These are phyloP conservation scores for Colletotrichum coccodes DNA, from an alignment of 2,329 filamentous ascomycete genomes.

Conservation along the genomic window DNA sequence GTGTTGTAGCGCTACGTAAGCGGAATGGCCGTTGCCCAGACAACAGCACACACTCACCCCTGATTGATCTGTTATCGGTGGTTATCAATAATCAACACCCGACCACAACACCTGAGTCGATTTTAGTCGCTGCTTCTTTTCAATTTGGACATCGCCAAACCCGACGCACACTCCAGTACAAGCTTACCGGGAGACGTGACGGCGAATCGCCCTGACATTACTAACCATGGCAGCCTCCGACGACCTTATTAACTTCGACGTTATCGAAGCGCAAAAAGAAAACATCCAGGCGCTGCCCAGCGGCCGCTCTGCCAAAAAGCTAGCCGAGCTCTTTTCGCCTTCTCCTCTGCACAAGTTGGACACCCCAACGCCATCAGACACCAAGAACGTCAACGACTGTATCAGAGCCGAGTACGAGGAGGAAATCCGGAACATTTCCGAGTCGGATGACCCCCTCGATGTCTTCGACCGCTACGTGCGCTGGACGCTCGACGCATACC, in stretches of 20 bases:
- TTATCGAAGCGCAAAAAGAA: constrained; percentile 97
- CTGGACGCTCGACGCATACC: constrained; percentile 96
- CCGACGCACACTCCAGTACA: constrained; percentile 14
- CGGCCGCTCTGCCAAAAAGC: constrained; percentile 86
- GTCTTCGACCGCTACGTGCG: constrained; percentile 96
- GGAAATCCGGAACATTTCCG: constrained; percentile 80
- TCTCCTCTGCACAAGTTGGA: constrained; percentile 66
- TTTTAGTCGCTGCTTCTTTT: constrained; percentile 1
- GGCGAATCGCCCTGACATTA: constrained; percentile 31
- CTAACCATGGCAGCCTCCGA: constrained; percentile 57
- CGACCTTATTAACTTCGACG: constrained; percentile 80
- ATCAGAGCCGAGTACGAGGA: constrained; percentile 87
- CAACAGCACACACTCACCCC: constrained; percentile 27
- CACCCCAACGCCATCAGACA: constrained; percentile 76
- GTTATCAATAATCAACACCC: constrained; percentile 33
- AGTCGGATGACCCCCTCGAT: constrained; percentile 95
- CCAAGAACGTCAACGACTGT: constrained; percentile 80
- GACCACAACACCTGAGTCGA: constrained; percentile 25
- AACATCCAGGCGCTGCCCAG: constrained; percentile 95
- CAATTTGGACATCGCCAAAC: constrained; percentile 19
- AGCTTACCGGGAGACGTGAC: constrained; percentile 25
- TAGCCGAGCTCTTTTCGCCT: constrained; percentile 83
- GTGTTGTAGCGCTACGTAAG: constrained; percentile 35
- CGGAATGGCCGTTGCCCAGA: constrained; percentile 34
- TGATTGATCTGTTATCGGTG: constrained; percentile 15